Evolutionary conservation across 306 rosid genomes (phyloP), one percentile per base, ranked within the genome.

Genomic region (Begonia peltatifolia): DNA sequence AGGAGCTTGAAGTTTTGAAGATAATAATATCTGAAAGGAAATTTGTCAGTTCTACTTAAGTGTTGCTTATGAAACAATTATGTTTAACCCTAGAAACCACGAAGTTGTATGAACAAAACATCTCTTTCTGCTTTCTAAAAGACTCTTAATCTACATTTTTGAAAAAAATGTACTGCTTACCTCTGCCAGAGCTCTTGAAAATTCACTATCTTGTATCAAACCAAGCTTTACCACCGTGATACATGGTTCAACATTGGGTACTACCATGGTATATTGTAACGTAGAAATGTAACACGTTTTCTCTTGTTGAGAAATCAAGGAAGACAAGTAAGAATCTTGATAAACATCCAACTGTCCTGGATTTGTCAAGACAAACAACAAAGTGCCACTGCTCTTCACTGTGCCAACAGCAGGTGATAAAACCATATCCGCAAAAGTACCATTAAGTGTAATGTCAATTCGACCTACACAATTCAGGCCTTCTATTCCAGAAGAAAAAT

Each of bases 351-450:
- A 64, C 64, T 79, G 82, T 63, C 96, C 96, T 59, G 81, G 86
- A 79, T 59, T 88, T 66, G 88, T 80, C 77, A 88, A 67, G 43
- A 71, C 72, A 74, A 73, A 71, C 55, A 88, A 61, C 73, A 71
- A 67, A 70, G 70, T 58, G 74, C 58, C 63, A 52, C 69, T 71
- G 25, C 46, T 70, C 66, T 68, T 78, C 14, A 54, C 51, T 54
- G 56, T 64, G 70, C 62, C 63, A 62, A 73, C 63, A 68, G 48
- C 71, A 42, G 76, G 69, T 47, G 79, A 62, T 59, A 82, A 68
- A 68, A 71, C 64, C 82, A 88, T 68, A 76, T 88, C 94, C 16
- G 95, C 76, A 62, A 84, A 88, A 56, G 88, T 77, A 74, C 93
- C 96, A 63, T 69, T n/a, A 18, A 88, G 93, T 52, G 74, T 52